Conservation (phyloP, 495 filamentous ascomycete species). For the Bathelium albidoporum region DNA sequence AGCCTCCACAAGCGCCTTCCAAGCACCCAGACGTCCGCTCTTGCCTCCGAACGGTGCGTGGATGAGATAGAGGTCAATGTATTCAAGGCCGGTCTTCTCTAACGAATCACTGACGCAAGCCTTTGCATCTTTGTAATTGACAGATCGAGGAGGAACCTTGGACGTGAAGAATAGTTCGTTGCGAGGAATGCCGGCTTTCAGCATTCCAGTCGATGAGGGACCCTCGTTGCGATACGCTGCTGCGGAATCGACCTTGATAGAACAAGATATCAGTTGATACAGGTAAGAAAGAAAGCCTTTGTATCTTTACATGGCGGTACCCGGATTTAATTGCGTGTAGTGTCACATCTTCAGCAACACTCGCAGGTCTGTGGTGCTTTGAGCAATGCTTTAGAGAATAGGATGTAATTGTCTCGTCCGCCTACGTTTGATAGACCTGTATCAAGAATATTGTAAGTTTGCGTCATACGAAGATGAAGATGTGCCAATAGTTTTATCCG, state of each 20-base stretch:
- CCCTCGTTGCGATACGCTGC: constrained; percentile 61
- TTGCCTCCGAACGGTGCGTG: constrained; percentile 51
- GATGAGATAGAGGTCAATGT: constrained; percentile 56
- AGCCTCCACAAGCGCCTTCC: constrained; percentile 54
- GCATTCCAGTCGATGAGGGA: constrained; percentile 52
- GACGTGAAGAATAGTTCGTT: constrained; percentile 61
- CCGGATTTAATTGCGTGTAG: constrained; percentile 56
- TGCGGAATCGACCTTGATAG: constrained; percentile 55
- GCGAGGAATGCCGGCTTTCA: constrained; percentile 46
- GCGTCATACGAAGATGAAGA: background rate
- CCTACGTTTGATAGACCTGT: constrained; percentile 67
- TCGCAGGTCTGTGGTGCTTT: constrained; percentile 36
- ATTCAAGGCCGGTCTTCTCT: constrained; percentile 43
- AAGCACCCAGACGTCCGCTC: constrained; percentile 46
- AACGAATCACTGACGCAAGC: constrained; percentile 42
- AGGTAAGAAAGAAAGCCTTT: background rate
- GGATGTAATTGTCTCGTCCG: constrained; percentile 4
- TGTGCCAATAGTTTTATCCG: too few species aligned
- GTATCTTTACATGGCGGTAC: constrained; percentile 56
- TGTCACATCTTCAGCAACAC: constrained; percentile 45
- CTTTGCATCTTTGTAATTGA: constrained; percentile 43
- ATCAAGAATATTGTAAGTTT: constrained; percentile 5
- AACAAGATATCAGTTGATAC: constrained; percentile 4
- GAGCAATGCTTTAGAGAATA: constrained; percentile 12
- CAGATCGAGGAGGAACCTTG: constrained; percentile 45